Evolutionary conservation across 164 flowering plant species (phyloP).

Genomic region (Dillenia suffruticosa): DNA sequence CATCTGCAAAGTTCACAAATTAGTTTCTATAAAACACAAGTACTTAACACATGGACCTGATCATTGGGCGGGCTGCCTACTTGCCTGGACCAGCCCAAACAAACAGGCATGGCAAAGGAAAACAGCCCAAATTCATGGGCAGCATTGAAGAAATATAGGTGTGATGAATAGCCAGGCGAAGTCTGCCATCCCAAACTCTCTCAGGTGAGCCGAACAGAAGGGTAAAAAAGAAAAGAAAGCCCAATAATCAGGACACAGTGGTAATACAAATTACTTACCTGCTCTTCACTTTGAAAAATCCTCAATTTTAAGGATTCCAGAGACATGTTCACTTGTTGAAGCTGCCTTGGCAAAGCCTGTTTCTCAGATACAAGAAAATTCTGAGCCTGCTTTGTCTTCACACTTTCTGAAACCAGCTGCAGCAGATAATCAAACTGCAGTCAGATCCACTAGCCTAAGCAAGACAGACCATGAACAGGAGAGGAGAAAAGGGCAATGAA

Average conservation of each 20-base stretch:
- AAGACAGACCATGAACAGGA: background rate
- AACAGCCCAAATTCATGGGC: too few species aligned
- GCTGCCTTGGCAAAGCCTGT: conserved; percentile 62
- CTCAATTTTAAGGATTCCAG: conserved; percentile 53
- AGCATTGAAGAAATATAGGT: too few species aligned
- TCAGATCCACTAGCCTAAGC: conserved; percentile 10
- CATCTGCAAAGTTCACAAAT: conserved; percentile 50
- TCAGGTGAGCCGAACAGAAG: too few species aligned
- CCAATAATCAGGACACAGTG: too few species aligned
- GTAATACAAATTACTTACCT: conserved; percentile 34
- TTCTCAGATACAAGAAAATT: conserved; percentile 64
- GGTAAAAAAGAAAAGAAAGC: too few species aligned
- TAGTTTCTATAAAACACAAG: background rate
- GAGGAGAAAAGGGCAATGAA: background rate
- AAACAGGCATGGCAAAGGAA: background rate
- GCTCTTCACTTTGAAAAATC: conserved; percentile 64
- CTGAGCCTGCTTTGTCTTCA: conserved; percentile 76
- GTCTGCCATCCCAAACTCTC: too few species aligned
- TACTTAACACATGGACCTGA: background rate
- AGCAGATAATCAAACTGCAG: conserved; percentile 7
- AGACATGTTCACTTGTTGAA: conserved; percentile 59
- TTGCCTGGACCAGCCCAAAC: too few species aligned
- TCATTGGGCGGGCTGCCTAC: too few species aligned
- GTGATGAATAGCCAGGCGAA: too few species aligned
- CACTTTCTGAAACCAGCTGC: conserved; percentile 95